A percentile compares a stretch with the other conserved stretches of the same genome.
These are phyloP conservation scores for Curvularia eragrostidis DNA, from an alignment of 2,329 filamentous ascomycete species.

Conservation along the genomic window DNA sequence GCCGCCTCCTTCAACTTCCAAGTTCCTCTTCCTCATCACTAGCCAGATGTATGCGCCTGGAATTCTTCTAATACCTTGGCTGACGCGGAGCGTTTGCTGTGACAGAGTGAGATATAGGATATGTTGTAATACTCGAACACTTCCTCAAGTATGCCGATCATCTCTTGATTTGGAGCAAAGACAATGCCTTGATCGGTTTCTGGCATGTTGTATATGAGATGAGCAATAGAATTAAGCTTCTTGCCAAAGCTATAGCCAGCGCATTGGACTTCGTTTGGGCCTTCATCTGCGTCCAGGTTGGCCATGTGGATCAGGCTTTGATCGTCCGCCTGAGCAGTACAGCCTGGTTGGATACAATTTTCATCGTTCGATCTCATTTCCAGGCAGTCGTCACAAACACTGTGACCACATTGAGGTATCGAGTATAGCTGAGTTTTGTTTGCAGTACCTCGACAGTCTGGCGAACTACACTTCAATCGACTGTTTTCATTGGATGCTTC, in stretches of 20 bases:
- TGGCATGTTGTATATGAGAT: conserved; percentile 52
- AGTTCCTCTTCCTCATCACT: no score
- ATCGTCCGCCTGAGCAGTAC: conserved; percentile 25
- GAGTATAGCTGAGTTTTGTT: conserved; percentile 22
- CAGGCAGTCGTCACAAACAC: conserved; percentile 34
- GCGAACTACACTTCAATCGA: conserved; percentile 24
- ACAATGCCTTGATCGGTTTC: conserved; percentile 41
- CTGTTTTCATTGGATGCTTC: neutral
- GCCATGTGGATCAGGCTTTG: conserved; percentile 31
- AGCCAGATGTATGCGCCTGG: neutral
- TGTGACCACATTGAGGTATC: conserved; percentile 38
- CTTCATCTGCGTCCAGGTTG: conserved; percentile 24
- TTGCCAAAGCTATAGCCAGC: conserved; percentile 38
- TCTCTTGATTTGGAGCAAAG: conserved; percentile 35
- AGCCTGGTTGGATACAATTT: conserved; percentile 29
- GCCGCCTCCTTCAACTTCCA: neutral
- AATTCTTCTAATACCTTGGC: conserved; percentile 39
- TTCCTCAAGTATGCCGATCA: conserved; percentile 22
- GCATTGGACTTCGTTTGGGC: conserved; percentile 19
- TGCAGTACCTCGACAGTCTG: conserved; percentile 19
- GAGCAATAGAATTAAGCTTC: conserved; percentile 34
- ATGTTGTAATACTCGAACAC: conserved; percentile 29
- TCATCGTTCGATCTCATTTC: conserved; percentile 28
- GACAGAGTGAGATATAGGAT: conserved; percentile 20
- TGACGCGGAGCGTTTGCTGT: conserved; percentile 16